Percentiles rank a stretch among this genome's conserved stretches.
These are phyloP conservation scores for Blumeria graminis DNA, from an alignment of 2,329 filamentous ascomycete genomes.

Conservation along the genomic window DNA sequence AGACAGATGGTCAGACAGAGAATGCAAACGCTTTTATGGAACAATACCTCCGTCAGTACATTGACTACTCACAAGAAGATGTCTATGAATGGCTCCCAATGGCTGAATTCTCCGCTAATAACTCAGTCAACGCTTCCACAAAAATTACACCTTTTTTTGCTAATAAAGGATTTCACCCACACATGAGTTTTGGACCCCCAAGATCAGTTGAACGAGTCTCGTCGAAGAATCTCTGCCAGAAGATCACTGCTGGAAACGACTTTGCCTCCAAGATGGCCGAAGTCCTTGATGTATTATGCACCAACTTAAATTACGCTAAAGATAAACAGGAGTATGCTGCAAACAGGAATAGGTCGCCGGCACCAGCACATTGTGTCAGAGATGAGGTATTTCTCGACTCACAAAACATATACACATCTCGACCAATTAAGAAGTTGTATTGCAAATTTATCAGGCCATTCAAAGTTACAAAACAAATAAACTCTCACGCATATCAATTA, in stretches of 20 bases:
- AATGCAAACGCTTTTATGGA: slow-evolving; percentile 1
- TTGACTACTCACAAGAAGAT: slow-evolving; percentile 6
- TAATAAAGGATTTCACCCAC: slow-evolving; percentile 3
- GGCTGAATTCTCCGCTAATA: slow-evolving; percentile 6
- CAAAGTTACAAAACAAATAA: too few species aligned
- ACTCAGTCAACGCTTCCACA: slow-evolving; percentile 2
- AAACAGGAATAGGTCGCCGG: neutral
- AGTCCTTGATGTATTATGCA: neutral
- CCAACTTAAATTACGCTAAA: neutral
- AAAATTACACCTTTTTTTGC: slow-evolving; percentile 4
- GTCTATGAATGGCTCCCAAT: slow-evolving; percentile 4
- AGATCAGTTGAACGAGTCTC: neutral
- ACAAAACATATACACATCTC: neutral
- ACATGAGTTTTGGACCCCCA: neutral
- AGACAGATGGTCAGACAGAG: slow-evolving; percentile 7
- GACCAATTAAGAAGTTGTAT: neutral
- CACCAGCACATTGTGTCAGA: neutral
- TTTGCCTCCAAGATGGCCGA: neutral
- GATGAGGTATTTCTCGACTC: neutral
- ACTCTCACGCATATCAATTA: too few species aligned
- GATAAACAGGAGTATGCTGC: neutral
- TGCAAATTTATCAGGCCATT: neutral
- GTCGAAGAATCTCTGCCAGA: neutral
- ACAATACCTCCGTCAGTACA: neutral
- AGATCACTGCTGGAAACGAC: neutral